Evolutionary conservation across 2,329 filamentous ascomycete genomes (phyloP).

Genomic region (Nectriaceae sp.): DNA sequence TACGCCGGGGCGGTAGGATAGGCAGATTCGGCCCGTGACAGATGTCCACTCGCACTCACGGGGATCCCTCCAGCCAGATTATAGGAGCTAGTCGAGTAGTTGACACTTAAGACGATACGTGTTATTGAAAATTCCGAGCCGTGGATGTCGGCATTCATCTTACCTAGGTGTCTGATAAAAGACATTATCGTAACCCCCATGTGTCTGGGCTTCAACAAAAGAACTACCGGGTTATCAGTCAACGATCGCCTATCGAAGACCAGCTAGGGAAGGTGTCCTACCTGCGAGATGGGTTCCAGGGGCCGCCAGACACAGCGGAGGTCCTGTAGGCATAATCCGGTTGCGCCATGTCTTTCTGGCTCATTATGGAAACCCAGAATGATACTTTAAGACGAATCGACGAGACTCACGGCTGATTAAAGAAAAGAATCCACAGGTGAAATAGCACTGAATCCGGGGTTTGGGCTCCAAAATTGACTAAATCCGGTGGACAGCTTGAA

Average conservation of each 20-base stretch:
- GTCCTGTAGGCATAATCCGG: conserved; percentile 51
- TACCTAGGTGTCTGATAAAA: conserved; percentile 43
- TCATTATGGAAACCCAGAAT: conserved; percentile 34
- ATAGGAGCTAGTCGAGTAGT: conserved; percentile 41
- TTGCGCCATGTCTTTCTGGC: conserved; percentile 46
- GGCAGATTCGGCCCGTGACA: conserved; percentile 41
- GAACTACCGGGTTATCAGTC: conserved; percentile 33
- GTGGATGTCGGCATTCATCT: conserved; percentile 25
- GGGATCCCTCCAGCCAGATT: conserved; percentile 25
- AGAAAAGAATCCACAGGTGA: conserved; percentile 29
- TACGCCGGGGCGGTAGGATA: conserved; percentile 43
- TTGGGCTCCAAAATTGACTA: conserved; percentile 30
- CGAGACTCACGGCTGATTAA: conserved; percentile 33
- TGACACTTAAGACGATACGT: conserved; percentile 42
- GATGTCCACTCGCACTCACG: conserved; percentile 37
- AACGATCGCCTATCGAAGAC: conserved; percentile 10
- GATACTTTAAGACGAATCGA: conserved; percentile 25
- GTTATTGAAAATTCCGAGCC: conserved; percentile 34
- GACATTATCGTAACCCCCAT: conserved; percentile 38
- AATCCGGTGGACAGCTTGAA: conserved; percentile 30
- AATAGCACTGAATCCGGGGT: conserved; percentile 24
- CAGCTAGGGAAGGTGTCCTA: conserved; percentile 37
- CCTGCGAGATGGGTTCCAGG: conserved; percentile 55
- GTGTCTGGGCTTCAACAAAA: conserved; percentile 33
- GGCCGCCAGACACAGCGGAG: conserved; percentile 47